Evolutionary conservation across 345 rosid species (phyloP).

Genomic region (Pistacia integerrima): DNA sequence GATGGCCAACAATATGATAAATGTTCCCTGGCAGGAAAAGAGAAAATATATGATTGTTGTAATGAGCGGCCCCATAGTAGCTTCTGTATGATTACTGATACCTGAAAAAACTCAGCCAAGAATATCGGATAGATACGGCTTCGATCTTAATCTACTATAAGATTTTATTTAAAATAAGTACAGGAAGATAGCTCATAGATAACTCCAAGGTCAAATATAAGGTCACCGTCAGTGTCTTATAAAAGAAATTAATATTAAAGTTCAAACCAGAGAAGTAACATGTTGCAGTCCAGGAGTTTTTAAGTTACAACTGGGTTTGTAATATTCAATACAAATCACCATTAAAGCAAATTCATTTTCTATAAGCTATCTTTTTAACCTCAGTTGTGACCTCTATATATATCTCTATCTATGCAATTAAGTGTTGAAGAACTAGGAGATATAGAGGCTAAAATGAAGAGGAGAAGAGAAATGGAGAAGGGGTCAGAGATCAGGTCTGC

Average conservation of each 20-base stretch:
- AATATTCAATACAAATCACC: not conserved
- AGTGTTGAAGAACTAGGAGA: not conserved
- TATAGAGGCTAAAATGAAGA: constrained; percentile 50
- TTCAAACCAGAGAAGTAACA: constrained; percentile 19
- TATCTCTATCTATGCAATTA: too few species aligned
- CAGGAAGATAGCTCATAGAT: constrained; percentile 25
- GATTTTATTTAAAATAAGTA: constrained; percentile 2
- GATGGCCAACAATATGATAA: constrained; percentile 22
- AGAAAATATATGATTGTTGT: not conserved
- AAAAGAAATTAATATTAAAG: not conserved
- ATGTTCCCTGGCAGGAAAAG: constrained; percentile 6
- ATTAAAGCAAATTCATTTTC: constrained; percentile 15
- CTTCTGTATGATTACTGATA: constrained; percentile 3
- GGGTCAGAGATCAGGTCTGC: constrained; percentile 68
- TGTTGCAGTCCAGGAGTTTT: not conserved
- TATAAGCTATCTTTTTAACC: not conserved
- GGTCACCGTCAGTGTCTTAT: constrained; percentile 33
- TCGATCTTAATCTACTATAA: not conserved
- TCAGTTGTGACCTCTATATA: constrained; percentile 3
- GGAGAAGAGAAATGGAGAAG: constrained; percentile 68
- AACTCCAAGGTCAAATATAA: constrained; percentile 46
- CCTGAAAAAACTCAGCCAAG: not conserved
- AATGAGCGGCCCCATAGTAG: constrained; percentile 21
- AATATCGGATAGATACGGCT: not conserved
- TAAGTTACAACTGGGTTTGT: not conserved